Percentiles rank a stretch among this genome's conserved stretches.
Conservation (phyloP, 345 rosid genomes). For the Eutrema yunnanense region DNA sequence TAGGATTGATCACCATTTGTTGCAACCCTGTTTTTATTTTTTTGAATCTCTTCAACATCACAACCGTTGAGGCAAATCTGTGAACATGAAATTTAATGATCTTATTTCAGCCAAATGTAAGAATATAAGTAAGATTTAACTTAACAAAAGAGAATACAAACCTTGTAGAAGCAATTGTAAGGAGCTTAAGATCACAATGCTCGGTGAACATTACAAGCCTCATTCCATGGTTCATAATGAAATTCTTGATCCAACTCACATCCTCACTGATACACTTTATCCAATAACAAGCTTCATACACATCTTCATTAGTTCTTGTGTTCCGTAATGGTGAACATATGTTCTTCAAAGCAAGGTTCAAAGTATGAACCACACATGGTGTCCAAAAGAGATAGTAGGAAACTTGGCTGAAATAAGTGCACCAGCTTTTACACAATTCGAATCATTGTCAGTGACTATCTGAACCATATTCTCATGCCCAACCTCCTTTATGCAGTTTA, state of each 20-base stretch:
- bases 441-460: background rate
- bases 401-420: background rate
- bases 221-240: background rate
- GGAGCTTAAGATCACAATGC: too few species aligned
- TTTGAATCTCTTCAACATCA: too few species aligned
- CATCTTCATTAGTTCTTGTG: background rate
- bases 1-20: too few species aligned
- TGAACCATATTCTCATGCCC: background rate
- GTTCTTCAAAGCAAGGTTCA: background rate
- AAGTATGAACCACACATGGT: background rate
- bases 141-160: too few species aligned
- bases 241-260: background rate
- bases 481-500: background rate
- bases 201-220: background rate
- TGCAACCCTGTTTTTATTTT: too few species aligned
- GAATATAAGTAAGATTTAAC: too few species aligned
- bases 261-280: background rate
- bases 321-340: background rate
- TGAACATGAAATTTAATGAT: too few species aligned
- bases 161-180: too few species aligned
- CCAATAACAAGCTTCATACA: background rate
- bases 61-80: too few species aligned
- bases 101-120: too few species aligned
- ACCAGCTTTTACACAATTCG: background rate
- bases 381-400: background rate